These are phyloP conservation scores for Arthonia radiata DNA, from an alignment of 495 filamentous ascomycete species.

Conservation along the genomic window DNA sequence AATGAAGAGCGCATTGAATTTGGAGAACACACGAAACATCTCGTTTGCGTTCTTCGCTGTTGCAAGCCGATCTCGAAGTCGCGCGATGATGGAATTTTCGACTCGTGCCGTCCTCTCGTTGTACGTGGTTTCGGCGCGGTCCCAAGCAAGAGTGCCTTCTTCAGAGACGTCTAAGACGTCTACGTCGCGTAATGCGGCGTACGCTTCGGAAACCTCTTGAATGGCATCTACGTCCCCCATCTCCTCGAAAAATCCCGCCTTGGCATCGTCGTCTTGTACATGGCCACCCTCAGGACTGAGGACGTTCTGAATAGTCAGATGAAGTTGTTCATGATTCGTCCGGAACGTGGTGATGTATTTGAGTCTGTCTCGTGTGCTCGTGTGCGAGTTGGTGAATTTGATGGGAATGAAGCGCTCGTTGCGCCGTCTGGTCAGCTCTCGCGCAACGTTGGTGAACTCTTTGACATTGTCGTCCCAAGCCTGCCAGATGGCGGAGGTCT, in stretches of 20 bases:
- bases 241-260: conserved; percentile 52
- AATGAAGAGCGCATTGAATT: conserved; percentile 96
- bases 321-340: conserved; percentile 88
- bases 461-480: conserved; percentile 90
- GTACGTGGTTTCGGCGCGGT: conserved; percentile 76
- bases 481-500: conserved; percentile 60
- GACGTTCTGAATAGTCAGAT: conserved; percentile 84
- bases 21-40: conserved; percentile 98
- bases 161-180: conserved; percentile 80
- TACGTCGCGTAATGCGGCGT: conserved; percentile 74
- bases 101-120: conserved; percentile 91
- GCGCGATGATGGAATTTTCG: conserved; percentile 95
- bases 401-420: conserved; percentile 97
- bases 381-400: conserved; percentile 68
- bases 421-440: conserved; percentile 70
- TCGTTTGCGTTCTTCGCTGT: conserved; percentile 92
- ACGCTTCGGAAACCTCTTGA: conserved; percentile 83
- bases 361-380: conserved; percentile 63
- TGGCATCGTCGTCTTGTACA: conserved; percentile 15
- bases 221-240: conserved; percentile 97
- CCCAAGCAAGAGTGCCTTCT: conserved; percentile 76
- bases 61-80: conserved; percentile 74
- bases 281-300: conserved; percentile 45
- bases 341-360: conserved; percentile 87
- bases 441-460: conserved; percentile 90